These are phyloP conservation scores for Fistulinella prunicolor DNA, from an alignment of 768 basidiomycete genomes.

Conservation along the genomic window DNA sequence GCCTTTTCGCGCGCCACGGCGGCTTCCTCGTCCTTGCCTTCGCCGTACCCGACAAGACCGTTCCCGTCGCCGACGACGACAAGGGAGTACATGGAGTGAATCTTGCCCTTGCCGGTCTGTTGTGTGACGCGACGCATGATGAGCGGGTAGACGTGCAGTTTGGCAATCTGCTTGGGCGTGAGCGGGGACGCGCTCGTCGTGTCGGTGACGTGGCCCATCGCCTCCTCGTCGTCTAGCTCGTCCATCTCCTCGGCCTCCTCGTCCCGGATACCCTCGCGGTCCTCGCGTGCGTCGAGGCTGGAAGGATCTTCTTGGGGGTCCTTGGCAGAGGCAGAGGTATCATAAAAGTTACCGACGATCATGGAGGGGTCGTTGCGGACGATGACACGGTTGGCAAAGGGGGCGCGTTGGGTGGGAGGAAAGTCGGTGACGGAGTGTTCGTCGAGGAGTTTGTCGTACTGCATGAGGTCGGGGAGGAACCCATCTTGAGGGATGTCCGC, in stretches of 20 bases:
- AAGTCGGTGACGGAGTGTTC: constrained; percentile 52
- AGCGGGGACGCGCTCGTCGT: constrained; percentile 18
- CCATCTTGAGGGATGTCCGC: constrained; percentile 24
- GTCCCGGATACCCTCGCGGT: constrained; percentile 5
- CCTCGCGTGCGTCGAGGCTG: constrained; percentile 1
- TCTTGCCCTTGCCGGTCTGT: constrained; percentile 95
- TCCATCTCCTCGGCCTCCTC: constrained; percentile 18
- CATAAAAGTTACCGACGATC: constrained; percentile 41
- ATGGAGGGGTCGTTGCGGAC: constrained; percentile 72
- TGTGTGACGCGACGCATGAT: constrained; percentile 63
- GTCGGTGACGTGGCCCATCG: constrained; percentile 11
- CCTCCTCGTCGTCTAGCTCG: constrained; percentile 21
- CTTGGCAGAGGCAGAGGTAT: constrained; percentile 15
- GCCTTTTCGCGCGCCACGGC: constrained; percentile 55
- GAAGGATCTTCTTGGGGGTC: constrained; percentile 1
- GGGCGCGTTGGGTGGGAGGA: constrained; percentile 49
- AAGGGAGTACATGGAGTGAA: constrained; percentile 56
- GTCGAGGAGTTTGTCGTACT: constrained; percentile 59
- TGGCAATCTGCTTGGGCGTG: constrained; percentile 23
- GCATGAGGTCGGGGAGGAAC: constrained; percentile 60
- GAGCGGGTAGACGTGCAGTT: constrained; percentile 40
- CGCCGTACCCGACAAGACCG: constrained; percentile 79
- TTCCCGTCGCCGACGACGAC: constrained; percentile 80
- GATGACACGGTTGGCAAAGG: constrained; percentile 59
- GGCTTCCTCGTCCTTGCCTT: constrained; percentile 68